These are phyloP conservation scores for Fusarium goolgardi DNA, from an alignment of 2,329 filamentous ascomycete species.

Conservation along the genomic window DNA sequence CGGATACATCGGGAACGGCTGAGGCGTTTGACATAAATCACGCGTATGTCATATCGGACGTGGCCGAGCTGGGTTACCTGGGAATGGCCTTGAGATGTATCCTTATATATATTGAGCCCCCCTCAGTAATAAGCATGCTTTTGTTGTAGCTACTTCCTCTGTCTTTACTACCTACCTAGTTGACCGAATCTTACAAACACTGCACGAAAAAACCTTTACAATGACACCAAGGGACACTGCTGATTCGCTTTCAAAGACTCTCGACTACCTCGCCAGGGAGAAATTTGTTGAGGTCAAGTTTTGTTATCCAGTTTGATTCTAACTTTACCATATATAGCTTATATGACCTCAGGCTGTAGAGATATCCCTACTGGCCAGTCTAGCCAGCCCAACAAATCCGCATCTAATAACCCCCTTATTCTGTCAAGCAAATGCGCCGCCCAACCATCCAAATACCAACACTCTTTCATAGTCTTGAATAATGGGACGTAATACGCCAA, in stretches of 20 bases:
- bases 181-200: not conserved
- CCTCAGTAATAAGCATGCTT: not conserved
- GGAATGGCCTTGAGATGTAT: not conserved
- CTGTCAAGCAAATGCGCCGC: slow-evolving; percentile 40
- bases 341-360: slow-evolving; percentile 14
- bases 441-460: slow-evolving; percentile 45
- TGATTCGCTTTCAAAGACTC: not conserved
- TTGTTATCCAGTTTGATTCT: slow-evolving; percentile 2
- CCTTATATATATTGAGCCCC: not conserved
- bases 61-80: not conserved
- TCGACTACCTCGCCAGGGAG: not conserved
- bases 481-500: slow-evolving; percentile 45
- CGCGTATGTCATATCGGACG: slow-evolving; percentile 16
- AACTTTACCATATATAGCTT: slow-evolving; percentile 4
- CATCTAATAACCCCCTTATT: slow-evolving; percentile 37
- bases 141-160: not conserved
- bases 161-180: not conserved
- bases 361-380: slow-evolving; percentile 44
- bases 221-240: not conserved
- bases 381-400: slow-evolving; percentile 40
- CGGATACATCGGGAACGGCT: slow-evolving; percentile 17
- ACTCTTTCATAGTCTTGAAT: slow-evolving; percentile 35
- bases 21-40: slow-evolving; percentile 19
- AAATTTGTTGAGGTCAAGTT: not conserved
- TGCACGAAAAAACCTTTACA: not conserved